Evolutionary conservation across 2,329 filamentous ascomycete species (phyloP), one percentile per base, ranked within the genome.

Genomic region (Colletotrichum tamarilloi): DNA sequence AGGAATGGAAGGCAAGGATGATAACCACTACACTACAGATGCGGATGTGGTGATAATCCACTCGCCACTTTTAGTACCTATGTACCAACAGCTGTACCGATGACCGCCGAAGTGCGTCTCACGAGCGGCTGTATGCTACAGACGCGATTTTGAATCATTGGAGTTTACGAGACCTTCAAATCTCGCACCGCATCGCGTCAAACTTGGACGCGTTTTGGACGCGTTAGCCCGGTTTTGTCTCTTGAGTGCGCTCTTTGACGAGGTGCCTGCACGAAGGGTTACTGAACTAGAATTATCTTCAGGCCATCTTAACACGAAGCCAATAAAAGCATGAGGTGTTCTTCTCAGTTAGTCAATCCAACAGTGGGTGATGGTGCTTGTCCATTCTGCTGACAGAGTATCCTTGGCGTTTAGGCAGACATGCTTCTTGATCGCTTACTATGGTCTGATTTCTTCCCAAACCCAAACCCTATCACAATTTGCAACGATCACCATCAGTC

Each of bases 81-180:
- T 42, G 16, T n/a, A 49, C 19, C 7, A 5, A n/a, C 1, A 1
- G 0, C 7, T 1, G 3, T 4, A 1, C 4, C 3, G 19, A n/a
- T n/a, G 19, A 49, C 3, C 8, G 19, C 19, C n/a, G 42, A n/a
- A 49, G 4, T 49, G 42, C 19, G 19, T 22, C 42, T 49, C 19
- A n/a, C 19, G 19, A 49, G 42, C 42, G 42, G 8, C 19, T 22
- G 8, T 49, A 49, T 11, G 42, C 7, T 4, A 1, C 8, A n/a
- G 19, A n/a, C n/a, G 16, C 42, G 8, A n/a, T 9, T n/a, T 49
- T 22, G 7, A 8, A 11, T 49, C 4, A 8, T 49, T 22, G 19
- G 1, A 9, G 8, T 49, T 5, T 22, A 49, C 42, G 8, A 49
- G 42, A 22, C 7, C 5, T 3, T 11, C 7, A n/a, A 49, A 2